These are phyloP conservation scores for Nematocida sp. DNA, from an alignment of 371 early-diverging fungal genomes.

Conservation along the genomic window DNA sequence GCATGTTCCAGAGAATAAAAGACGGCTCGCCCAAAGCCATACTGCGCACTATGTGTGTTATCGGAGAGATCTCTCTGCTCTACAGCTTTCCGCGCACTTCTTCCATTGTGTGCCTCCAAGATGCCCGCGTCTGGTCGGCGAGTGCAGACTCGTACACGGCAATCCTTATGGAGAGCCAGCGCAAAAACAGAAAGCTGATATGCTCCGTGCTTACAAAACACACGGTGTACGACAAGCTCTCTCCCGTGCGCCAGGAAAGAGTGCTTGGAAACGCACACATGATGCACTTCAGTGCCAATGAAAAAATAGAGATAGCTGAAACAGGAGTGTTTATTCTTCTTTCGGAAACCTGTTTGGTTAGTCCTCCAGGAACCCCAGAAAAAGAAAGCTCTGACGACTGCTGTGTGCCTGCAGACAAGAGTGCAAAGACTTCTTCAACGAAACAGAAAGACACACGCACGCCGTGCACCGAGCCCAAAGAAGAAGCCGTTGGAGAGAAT, in stretches of 20 bases:
- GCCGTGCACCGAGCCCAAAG: no score
- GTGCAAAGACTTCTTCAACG: no score
- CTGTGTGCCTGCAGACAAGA: not conserved
- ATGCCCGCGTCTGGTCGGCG: conserved; percentile 77
- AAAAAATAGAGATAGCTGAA: conserved; percentile 15
- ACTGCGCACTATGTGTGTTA: conserved; percentile 65
- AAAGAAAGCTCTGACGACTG: no score
- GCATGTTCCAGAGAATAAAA: conserved; percentile 81
- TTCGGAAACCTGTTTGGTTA: not conserved
- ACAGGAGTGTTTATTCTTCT: conserved; percentile 35
- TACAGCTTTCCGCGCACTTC: conserved; percentile 87
- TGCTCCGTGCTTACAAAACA: conserved; percentile 31
- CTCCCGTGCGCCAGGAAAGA: conserved; percentile 30
- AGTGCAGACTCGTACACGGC: conserved; percentile 55
- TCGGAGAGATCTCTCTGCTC: conserved; percentile 88
- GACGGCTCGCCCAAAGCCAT: conserved; percentile 59
- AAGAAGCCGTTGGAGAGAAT: no score
- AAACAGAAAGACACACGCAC: no score
- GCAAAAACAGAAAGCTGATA: conserved; percentile 43
- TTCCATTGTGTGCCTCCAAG: conserved; percentile 72
- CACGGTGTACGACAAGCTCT: conserved; percentile 21
- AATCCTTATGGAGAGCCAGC: conserved; percentile 54
- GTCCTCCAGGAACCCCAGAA: not conserved
- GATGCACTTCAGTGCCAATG: conserved; percentile 25
- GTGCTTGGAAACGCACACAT: conserved; percentile 23